A percentile compares a stretch with the other conserved stretches of the same genome.
Evolutionary conservation across 1,284 basidiomycete genomes (phyloP).

Genomic region (Sporisorium exsertum): DNA sequence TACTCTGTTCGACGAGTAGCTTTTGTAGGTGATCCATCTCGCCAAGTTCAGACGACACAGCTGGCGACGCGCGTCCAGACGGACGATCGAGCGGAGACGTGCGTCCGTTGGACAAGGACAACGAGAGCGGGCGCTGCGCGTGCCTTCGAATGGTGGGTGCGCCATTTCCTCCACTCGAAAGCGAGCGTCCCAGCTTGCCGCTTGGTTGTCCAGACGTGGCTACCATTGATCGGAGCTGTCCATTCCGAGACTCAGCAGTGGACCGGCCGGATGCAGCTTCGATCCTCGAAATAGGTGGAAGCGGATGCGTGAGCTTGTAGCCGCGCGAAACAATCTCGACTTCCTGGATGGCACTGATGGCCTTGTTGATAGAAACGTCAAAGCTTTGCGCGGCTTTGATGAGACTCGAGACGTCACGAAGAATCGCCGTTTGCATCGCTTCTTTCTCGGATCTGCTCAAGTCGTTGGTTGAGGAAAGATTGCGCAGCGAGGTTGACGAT

Average conservation of each 20-base stretch:
- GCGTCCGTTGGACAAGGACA: slow-evolving; percentile 33
- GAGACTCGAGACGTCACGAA: slow-evolving; percentile 25
- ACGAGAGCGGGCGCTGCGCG: slow-evolving; percentile 27
- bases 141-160: slow-evolving; percentile 38
- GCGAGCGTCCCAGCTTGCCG: slow-evolving; percentile 39
- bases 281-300: slow-evolving; percentile 67
- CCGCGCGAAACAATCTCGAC: slow-evolving; percentile 66
- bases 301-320: slow-evolving; percentile 62
- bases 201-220: slow-evolving; percentile 7
- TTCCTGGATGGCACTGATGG: slow-evolving; percentile 66
- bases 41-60: slow-evolving; percentile 13
- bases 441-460: slow-evolving; percentile 17
- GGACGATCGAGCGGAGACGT: slow-evolving; percentile 32
- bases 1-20: slow-evolving; percentile 29
- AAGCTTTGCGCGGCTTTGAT: slow-evolving; percentile 54
- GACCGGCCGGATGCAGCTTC: slow-evolving; percentile 42
- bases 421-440: slow-evolving; percentile 21
- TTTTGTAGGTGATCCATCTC: slow-evolving; percentile 23
- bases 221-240: slow-evolving; percentile 19
- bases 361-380: slow-evolving; percentile 59
- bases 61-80: slow-evolving; percentile 31
- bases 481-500: slow-evolving; percentile 18
- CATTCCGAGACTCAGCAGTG: slow-evolving; percentile 20
- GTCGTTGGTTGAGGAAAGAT: slow-evolving; percentile 4
- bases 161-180: slow-evolving; percentile 32